Evolutionary conservation across 2,329 filamentous ascomycete genomes (phyloP), one percentile per base, ranked within the genome.

Genomic region (Ophiostoma montium): DNA sequence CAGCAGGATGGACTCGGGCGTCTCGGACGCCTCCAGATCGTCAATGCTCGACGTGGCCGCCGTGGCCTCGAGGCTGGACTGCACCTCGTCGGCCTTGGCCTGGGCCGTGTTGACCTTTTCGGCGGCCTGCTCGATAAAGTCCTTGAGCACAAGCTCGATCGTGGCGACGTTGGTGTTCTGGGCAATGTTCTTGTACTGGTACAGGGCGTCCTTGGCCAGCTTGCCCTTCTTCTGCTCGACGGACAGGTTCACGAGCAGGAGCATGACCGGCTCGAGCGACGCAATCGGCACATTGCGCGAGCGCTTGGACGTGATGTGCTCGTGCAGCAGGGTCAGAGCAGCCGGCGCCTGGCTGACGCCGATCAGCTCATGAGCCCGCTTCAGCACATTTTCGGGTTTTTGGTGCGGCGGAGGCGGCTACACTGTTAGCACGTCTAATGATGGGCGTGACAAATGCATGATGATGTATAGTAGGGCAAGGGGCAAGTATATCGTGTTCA

Each of bases 181-280:
- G 50, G 89, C 90, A 58, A 95, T 96, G 68, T 98, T 98, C 77
- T 98, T 98, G 78, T 98, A 98, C 68, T 95, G 92, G 68, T 96
- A 98, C 45, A 98, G 77, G 54, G 92, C 92, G 71, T 98, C 92
- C 76, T 98, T 98, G 67, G 90, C 92, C 53, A 92, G 78, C 70
- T 98, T 98, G 60, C 92, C 92, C 72, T 96, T 98, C 71, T 92
- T 88, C 61, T 95, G 81, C 63, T 96, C 90, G 62, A 98, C 92
- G 58, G 86, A 95, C 52, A 96, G 79, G 70, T 96, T 88, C 62
- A 98, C 90, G 63, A 98, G 83, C 58, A 95, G 82, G 68, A 96
- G 76, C 89, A 98, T 96, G 58, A 98, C 90, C 57, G 92, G 92
- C 80, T 98, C 92, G 63, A 98, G 73, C 48, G 89, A 94, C 57